Evolutionary conservation across 192 early-diverging fungal genomes (phyloP), one percentile per base, ranked within the genome.

Genomic region (Coemansia sp.): DNA sequence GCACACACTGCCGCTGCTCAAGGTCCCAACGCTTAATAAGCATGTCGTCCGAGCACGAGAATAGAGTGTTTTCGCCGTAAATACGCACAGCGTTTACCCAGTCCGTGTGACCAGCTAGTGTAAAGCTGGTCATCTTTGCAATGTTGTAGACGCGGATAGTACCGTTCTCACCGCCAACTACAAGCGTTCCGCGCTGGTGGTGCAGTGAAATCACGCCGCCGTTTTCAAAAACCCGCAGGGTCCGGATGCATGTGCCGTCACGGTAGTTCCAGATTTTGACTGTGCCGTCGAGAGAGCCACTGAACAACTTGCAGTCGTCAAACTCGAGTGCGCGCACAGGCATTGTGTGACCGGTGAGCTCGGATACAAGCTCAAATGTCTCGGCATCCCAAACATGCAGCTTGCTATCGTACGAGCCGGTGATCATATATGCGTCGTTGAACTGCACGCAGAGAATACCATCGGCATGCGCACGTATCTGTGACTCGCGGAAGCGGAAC

Each of bases 181-280:
- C 94, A 41, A 98, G 70, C 19, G 92, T 82, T 30, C 80, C 80
- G 7, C 81, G 73, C 50, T 86, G 81, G 61, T 91, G 94, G 69
- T 97, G 91, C 25, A 99, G 72, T 18, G 87, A 91, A 21, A 86
- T 82, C 23, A 99, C 87, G 30, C 91, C 93, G 60, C 85, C 88
- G 40, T 75, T 55, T 13, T 80, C 73, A 71, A 75, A 75, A 15
- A 46, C 73, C 2, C 53, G 61, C 44, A 99, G 61, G 0, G 87
- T 89, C 23, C 90, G 87, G 53, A 96, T 87, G 61, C 91, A 95
- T 38, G 91, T 83, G 38, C 94, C 93, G 0, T 88, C 89, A 45
- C 90, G 86, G 67, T 90, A 88, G 63, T 89, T 89, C 96, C 96
- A 99, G 41, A 99, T 92, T 54, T 87, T 84, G 10, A 99, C 80